phyloP scores from a whole-genome alignment of 2,329 filamentous ascomycete genomes.

The Colletotrichum paranaense region DNA sequence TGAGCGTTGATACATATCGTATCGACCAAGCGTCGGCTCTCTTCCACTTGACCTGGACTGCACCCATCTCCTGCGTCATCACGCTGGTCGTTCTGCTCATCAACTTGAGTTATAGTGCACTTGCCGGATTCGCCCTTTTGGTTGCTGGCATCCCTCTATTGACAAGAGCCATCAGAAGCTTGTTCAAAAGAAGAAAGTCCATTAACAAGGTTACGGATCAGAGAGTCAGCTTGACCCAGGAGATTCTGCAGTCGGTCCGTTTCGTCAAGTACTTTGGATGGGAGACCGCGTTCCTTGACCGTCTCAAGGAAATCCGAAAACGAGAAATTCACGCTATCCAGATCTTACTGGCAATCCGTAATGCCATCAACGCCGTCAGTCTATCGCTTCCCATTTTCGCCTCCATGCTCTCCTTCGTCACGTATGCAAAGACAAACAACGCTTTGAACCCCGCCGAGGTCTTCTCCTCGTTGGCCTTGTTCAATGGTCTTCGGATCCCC shows the following conservation, averaged over 20 bases:
- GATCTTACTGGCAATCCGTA: conserved; percentile 82
- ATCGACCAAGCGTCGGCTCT: conserved; percentile 89
- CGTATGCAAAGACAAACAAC: conserved; percentile 75
- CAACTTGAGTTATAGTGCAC: conserved; percentile 89
- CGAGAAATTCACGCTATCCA: conserved; percentile 89
- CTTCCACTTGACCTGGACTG: conserved; percentile 92
- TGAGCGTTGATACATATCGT: conserved; percentile 95
- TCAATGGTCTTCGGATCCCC: conserved; percentile 91
- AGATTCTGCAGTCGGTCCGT: conserved; percentile 89
- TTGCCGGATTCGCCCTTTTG: conserved; percentile 88
- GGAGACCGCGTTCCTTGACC: conserved; percentile 87
- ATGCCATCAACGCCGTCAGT: conserved; percentile 85
- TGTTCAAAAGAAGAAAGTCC: conserved; percentile 78
- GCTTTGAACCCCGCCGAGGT: conserved; percentile 78
- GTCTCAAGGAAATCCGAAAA: conserved; percentile 78
- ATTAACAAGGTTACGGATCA: conserved; percentile 98
- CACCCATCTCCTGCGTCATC: conserved; percentile 81
- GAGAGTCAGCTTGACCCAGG: conserved; percentile 89
- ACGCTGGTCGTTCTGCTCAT: conserved; percentile 84
- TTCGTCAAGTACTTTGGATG: conserved; percentile 98
- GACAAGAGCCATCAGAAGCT: conserved; percentile 78
- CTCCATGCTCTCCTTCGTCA: conserved; percentile 95
- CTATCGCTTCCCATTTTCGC: conserved; percentile 93
- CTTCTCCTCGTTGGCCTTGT: conserved; percentile 93
- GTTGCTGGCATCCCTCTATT: conserved; percentile 82